phyloP scores from a whole-genome alignment of 139 green algal genomes.

The Chlamydomonas schloesseri region DNA sequence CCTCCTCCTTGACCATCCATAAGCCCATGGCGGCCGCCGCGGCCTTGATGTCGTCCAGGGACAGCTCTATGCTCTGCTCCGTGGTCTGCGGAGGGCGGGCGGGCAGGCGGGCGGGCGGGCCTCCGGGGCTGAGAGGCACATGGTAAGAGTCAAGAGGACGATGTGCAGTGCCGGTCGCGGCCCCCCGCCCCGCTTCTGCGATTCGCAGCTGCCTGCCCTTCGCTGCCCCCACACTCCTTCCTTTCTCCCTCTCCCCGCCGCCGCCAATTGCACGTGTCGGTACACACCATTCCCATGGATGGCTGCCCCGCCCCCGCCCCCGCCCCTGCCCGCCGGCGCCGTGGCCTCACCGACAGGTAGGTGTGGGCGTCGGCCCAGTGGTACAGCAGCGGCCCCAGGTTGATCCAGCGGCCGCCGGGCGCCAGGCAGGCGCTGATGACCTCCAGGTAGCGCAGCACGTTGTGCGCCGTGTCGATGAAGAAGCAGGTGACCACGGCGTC shows the following conservation, averaged over 20 bases:
- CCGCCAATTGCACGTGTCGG: no score
- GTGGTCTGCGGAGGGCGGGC: not conserved
- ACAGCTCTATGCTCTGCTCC: slow-evolving; percentile 85
- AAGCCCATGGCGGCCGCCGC: slow-evolving; percentile 74
- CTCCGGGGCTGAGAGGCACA: not conserved
- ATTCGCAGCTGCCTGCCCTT: no score
- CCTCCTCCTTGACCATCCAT: slow-evolving; percentile 44
- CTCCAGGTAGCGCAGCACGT: slow-evolving; percentile 97
- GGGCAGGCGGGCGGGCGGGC: no score
- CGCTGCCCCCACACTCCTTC: no score
- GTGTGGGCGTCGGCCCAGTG: slow-evolving; percentile 87
- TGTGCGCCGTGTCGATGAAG: slow-evolving; percentile 99
- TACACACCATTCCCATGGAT: no score
- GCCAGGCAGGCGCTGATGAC: slow-evolving; percentile 54
- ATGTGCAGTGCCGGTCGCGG: no score
- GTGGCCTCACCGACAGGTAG: slow-evolving; percentile 31
- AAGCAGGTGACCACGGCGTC: slow-evolving; percentile 96
- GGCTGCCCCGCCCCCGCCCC: not conserved
- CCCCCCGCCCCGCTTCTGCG: no score
- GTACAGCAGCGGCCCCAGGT: slow-evolving; percentile 96
- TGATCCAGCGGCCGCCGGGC: slow-evolving; percentile 88
- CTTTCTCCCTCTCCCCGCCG: no score
- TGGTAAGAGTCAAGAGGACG: no score
- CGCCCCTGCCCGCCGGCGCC: no score
- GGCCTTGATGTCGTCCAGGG: slow-evolving; percentile 74